Evolutionary conservation across 2,329 filamentous ascomycete species (phyloP).

Genomic region (Macrophomina pseudophaseolina): DNA sequence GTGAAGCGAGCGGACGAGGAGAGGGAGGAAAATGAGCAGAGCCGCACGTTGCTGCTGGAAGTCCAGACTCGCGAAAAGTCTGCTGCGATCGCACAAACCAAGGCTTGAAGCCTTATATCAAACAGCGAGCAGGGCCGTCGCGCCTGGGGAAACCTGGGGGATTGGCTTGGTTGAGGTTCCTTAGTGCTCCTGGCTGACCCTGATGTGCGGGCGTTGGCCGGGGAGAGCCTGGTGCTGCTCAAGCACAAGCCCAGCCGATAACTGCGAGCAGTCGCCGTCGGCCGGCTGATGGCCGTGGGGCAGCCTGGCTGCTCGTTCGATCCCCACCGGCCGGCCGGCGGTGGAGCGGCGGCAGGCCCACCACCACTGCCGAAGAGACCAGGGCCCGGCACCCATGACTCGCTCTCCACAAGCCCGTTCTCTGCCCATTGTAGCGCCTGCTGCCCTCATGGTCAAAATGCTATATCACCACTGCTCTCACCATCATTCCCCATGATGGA

Average conservation of each 20-base stretch:
- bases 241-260: no score
- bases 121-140: neutral
- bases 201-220: conserved; percentile 2
- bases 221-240: neutral
- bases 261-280: neutral
- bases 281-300: neutral
- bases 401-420: neutral
- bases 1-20: neutral
- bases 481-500: neutral
- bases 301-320: no score
- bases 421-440: no score
- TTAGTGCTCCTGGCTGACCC: conserved; percentile 11
- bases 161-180: conserved; percentile 1
- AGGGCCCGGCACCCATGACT: conserved; percentile 7
- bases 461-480: conserved; percentile 9
- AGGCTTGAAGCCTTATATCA: neutral
- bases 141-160: conserved; percentile 19
- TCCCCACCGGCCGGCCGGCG: conserved; percentile 5
- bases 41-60: neutral
- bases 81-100: neutral
- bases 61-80: no score
- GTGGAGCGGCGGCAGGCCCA: neutral
- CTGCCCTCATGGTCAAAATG: neutral
- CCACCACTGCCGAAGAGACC: neutral
- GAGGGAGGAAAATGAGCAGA: neutral